These are phyloP conservation scores for Aureobasidium vineae DNA, from an alignment of 2,329 filamentous ascomycete species.

Conservation along the genomic window DNA sequence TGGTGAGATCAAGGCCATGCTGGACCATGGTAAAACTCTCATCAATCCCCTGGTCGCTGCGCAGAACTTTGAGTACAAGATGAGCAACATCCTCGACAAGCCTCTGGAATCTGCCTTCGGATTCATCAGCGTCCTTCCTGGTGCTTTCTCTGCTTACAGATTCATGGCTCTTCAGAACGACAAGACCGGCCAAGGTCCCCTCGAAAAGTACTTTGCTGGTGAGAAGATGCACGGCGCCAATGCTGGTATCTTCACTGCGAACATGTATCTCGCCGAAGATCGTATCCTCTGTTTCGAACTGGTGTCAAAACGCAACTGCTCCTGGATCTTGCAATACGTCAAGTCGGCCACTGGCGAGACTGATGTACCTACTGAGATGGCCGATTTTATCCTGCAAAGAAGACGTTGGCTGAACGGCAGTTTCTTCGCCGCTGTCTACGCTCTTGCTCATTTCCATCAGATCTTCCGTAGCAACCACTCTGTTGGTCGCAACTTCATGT, in stretches of 20 bases:
- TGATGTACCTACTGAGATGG: slow-evolving; percentile 90
- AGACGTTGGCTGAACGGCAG: slow-evolving; percentile 97
- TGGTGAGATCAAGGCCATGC: slow-evolving; percentile 98
- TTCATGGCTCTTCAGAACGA: slow-evolving; percentile 95
- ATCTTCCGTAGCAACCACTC: slow-evolving; percentile 94
- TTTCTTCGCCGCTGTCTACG: slow-evolving; percentile 97
- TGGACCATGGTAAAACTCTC: slow-evolving; percentile 82
- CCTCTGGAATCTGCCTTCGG: slow-evolving; percentile 95
- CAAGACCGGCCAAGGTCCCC: slow-evolving; percentile 85
- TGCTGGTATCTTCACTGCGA: slow-evolving; percentile 95
- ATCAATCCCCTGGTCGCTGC: slow-evolving; percentile 92
- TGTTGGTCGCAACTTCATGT: slow-evolving; percentile 79
- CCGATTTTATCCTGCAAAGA: slow-evolving; percentile 92
- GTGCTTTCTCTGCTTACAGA: slow-evolving; percentile 97
- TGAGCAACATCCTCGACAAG: slow-evolving; percentile 99
- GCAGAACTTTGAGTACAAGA: slow-evolving; percentile 99
- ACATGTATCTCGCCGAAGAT: slow-evolving; percentile 99
- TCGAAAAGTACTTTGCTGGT: slow-evolving; percentile 96
- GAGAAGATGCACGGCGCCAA: slow-evolving; percentile 93
- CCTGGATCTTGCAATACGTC: slow-evolving; percentile 97
- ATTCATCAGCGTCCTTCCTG: slow-evolving; percentile 94
- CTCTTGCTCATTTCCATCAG: slow-evolving; percentile 91
- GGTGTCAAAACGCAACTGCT: slow-evolving; percentile 93
- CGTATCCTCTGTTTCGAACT: slow-evolving; percentile 98
- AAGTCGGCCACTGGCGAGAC: slow-evolving; percentile 97